These are phyloP conservation scores for Ophiostoma sp. DNA, from an alignment of 2,329 filamentous ascomycete species.

Conservation along the genomic window DNA sequence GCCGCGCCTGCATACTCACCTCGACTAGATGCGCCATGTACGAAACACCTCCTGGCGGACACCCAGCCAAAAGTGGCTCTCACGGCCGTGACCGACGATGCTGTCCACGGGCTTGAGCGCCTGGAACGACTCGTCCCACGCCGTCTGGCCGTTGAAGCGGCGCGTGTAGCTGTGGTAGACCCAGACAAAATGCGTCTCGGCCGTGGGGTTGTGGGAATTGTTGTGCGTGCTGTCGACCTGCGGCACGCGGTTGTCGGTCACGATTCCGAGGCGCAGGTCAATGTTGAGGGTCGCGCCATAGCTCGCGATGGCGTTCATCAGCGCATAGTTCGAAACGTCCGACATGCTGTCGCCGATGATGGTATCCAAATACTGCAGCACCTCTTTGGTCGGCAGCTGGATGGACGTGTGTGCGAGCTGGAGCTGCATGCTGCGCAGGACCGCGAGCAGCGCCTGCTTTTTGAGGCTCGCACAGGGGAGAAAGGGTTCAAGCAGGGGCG, in stretches of 20 bases:
- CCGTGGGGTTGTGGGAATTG: neutral
- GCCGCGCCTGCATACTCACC: neutral
- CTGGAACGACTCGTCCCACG: neutral
- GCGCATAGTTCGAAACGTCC: neutral
- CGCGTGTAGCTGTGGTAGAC: neutral
- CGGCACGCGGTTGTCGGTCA: neutral
- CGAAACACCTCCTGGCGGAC: conserved; percentile 1
- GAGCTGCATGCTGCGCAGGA: conserved; percentile 1
- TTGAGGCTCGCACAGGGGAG: neutral
- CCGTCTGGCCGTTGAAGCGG: neutral
- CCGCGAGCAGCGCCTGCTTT: neutral
- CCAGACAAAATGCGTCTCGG: neutral
- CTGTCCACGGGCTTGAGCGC: conserved; percentile 4
- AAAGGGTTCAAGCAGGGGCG: neutral
- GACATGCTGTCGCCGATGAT: neutral
- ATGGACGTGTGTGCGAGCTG: neutral
- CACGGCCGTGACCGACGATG: conserved; percentile 12
- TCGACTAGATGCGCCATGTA: conserved; percentile 6
- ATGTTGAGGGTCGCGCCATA: neutral
- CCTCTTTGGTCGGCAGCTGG: neutral
- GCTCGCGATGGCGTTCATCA: neutral
- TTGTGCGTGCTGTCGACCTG: neutral
- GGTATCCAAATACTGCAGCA: neutral
- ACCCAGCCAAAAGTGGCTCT: conserved; percentile 13
- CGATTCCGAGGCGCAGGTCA: neutral